These are phyloP conservation scores for Eruca vesicaria DNA, from an alignment of 441 rosid species.

Conservation along the genomic window DNA sequence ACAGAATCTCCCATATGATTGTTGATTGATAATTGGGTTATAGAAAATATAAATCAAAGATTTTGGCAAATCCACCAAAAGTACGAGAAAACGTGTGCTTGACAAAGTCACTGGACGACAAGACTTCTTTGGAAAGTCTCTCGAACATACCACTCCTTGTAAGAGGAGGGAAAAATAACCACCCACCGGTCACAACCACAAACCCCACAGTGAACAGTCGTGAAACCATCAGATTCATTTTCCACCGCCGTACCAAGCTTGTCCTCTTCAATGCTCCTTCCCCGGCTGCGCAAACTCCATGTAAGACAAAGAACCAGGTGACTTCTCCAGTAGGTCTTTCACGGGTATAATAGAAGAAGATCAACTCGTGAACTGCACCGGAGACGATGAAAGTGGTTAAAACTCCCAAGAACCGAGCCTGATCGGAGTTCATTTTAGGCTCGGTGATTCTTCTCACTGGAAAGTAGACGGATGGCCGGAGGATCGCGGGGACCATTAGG, in stretches of 20 bases:
- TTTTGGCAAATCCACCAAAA: not conserved
- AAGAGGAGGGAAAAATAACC: constrained; percentile 51
- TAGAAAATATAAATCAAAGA: not conserved
- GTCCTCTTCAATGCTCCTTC: constrained; percentile 40
- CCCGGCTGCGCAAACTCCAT: constrained; percentile 40
- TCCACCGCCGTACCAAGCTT: constrained; percentile 28
- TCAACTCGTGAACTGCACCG: constrained; percentile 44
- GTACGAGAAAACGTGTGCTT: not conserved
- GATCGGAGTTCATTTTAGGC: constrained; percentile 10
- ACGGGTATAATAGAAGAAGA: constrained; percentile 35
- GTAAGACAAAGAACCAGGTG: constrained; percentile 42
- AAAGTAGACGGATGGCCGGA: constrained; percentile 34
- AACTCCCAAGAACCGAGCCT: constrained; percentile 31
- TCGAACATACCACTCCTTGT: constrained; percentile 4
- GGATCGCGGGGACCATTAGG: constrained; percentile 36
- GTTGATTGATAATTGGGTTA: not conserved
- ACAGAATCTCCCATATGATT: not conserved
- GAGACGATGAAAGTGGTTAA: constrained; percentile 42
- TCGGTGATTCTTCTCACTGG: constrained; percentile 18
- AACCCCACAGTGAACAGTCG: constrained; percentile 41
- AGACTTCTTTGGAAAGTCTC: constrained; percentile 20
- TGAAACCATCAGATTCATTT: constrained; percentile 28
- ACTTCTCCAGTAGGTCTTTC: constrained; percentile 45
- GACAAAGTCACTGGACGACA: not conserved
- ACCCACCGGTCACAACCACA: constrained; percentile 33